Evolutionary conservation across 2,329 filamentous ascomycete genomes (phyloP).

Genomic region (Pseudohalonectria lignicola): DNA sequence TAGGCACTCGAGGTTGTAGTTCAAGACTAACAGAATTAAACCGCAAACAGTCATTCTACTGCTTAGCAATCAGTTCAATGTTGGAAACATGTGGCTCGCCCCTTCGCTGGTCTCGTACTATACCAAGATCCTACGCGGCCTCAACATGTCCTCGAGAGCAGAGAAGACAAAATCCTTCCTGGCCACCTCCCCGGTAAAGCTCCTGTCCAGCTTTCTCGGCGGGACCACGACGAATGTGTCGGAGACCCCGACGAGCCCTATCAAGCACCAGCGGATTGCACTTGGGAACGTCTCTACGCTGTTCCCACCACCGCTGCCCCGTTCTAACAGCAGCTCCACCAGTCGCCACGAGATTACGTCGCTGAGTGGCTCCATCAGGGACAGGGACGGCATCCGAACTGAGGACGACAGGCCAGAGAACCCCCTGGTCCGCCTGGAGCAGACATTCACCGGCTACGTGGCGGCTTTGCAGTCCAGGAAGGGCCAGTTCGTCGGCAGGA

Average conservation of each 20-base stretch:
- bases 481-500: slow-evolving; percentile 73
- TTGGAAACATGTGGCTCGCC: slow-evolving; percentile 52
- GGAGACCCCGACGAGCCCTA: background rate
- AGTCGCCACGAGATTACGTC: slow-evolving; percentile 36
- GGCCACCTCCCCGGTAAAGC: slow-evolving; percentile 78
- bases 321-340: slow-evolving; percentile 34
- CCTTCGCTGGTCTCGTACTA: slow-evolving; percentile 67
- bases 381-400: slow-evolving; percentile 29
- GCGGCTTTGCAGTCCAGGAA: slow-evolving; percentile 75
- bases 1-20: background rate
- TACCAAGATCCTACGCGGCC: slow-evolving; percentile 61
- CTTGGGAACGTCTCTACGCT: slow-evolving; percentile 19
- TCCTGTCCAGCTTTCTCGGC: slow-evolving; percentile 73
- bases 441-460: slow-evolving; percentile 75
- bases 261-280: slow-evolving; percentile 26
- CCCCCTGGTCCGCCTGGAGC: slow-evolving; percentile 64
- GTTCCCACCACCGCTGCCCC: slow-evolving; percentile 27
- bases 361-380: slow-evolving; percentile 42
- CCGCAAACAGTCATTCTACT: slow-evolving; percentile 52
- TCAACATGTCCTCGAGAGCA: slow-evolving; percentile 51
- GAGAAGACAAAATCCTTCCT: slow-evolving; percentile 60
- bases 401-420: slow-evolving; percentile 50
- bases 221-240: slow-evolving; percentile 33
- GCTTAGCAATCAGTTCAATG: slow-evolving; percentile 57
- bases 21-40: slow-evolving; percentile 22